Evolutionary conservation across 192 early-diverging fungal species (phyloP).

Genomic region (Jimgerdemannia lactiflua): DNA sequence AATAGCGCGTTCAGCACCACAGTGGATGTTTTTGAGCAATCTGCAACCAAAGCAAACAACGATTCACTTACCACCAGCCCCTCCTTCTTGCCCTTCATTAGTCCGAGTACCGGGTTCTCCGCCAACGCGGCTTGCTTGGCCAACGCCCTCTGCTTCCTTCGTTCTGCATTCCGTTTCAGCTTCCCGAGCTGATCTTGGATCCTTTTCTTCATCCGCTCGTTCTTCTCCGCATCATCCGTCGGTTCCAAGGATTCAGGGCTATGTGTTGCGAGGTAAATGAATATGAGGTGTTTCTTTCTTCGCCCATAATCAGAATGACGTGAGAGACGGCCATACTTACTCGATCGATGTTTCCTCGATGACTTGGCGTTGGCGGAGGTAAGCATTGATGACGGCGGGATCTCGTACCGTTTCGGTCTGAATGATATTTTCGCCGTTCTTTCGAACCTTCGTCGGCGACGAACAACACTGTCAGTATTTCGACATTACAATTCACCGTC

Average conservation of each 20-base stretch:
- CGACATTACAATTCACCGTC: background rate
- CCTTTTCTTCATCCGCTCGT: slow-evolving; percentile 51
- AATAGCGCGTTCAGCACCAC: background rate
- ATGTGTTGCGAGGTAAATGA: background rate
- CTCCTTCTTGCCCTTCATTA: slow-evolving; percentile 59
- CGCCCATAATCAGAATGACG: background rate
- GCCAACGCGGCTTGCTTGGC: slow-evolving; percentile 40
- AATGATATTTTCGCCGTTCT: slow-evolving; percentile 68
- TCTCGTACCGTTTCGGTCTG: slow-evolving; percentile 82
- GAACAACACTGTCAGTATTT: slow-evolving; percentile 30
- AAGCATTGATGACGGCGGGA: slow-evolving; percentile 83
- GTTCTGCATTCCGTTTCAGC: slow-evolving; percentile 63
- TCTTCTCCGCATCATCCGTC: slow-evolving; percentile 56
- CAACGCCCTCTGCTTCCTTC: slow-evolving; percentile 49
- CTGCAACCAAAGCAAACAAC: background rate
- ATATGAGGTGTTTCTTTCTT: no score
- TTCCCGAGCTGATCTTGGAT: slow-evolving; percentile 61
- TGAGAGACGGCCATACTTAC: slow-evolving; percentile 12
- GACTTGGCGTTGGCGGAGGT: slow-evolving; percentile 78
- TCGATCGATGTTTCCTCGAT: slow-evolving; percentile 65
- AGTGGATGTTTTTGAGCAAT: background rate
- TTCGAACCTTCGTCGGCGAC: slow-evolving; percentile 31
- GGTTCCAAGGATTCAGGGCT: slow-evolving; percentile 48
- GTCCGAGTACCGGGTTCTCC: slow-evolving; percentile 40
- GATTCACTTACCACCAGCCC: slow-evolving; percentile 39